Evolutionary conservation across 129 eudicot species (phyloP).

Genomic region (Chrysanthemum seticuspe): DNA sequence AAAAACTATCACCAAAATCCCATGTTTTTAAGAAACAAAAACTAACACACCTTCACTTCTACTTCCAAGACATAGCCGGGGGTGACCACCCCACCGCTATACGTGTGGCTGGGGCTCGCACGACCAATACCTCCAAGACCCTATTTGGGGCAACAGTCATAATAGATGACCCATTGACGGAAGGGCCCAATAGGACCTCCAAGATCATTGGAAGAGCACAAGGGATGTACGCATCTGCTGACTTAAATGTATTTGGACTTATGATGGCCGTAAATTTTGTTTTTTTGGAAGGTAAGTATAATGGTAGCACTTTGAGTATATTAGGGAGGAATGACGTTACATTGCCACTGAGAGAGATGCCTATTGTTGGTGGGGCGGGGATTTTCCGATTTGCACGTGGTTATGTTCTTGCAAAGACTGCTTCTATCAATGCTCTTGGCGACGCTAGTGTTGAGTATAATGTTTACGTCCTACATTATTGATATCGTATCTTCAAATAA

Average conservation of each 20-base stretch:
- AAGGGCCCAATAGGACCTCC: slow-evolving; percentile 20
- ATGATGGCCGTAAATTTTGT: slow-evolving; percentile 16
- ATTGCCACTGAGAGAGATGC: slow-evolving; percentile 18
- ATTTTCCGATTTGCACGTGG: slow-evolving; percentile 48
- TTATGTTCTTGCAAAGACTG: slow-evolving; percentile 43
- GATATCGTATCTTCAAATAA: not conserved
- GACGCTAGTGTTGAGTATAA: slow-evolving; percentile 45
- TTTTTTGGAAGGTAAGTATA: slow-evolving; percentile 20
- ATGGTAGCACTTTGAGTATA: slow-evolving; percentile 32
- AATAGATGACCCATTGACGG: slow-evolving; percentile 19
- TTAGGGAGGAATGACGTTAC: slow-evolving; percentile 7
- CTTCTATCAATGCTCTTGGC: slow-evolving; percentile 17
- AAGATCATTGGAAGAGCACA: slow-evolving; percentile 31
- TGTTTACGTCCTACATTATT: slow-evolving; percentile 43
- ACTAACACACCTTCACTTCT: too few relatives aligned
- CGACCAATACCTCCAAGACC: not conserved
- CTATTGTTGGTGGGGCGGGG: slow-evolving; percentile 37
- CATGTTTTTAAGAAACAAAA: too few relatives aligned
- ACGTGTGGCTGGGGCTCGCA: not conserved
- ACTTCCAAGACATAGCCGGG: too few relatives aligned
- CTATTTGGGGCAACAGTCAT: not conserved
- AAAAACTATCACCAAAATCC: too few relatives aligned
- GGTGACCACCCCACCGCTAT: too few relatives aligned
- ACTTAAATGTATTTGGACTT: not conserved
- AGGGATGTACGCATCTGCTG: slow-evolving; percentile 19